A percentile compares a stretch with the other conserved stretches of the same genome.
phyloP scores from a whole-genome alignment of 371 early-diverging fungal species.

The Lichtheimia ornata region DNA sequence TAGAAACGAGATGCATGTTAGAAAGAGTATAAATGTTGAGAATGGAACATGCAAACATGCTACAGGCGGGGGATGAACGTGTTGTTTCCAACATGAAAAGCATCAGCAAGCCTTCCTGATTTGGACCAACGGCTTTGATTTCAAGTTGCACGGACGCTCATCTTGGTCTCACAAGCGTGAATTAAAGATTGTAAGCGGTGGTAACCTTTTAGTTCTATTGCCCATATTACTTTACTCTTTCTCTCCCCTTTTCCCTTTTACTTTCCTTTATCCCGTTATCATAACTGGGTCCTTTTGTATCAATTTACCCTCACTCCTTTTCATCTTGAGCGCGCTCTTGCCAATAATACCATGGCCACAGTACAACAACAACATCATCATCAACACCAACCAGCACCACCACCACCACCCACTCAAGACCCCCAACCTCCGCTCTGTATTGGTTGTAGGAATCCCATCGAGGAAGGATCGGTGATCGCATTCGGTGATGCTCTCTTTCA shows the following conservation, averaged over 20 bases:
- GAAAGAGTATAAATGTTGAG: neutral
- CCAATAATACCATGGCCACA: conserved; percentile 5
- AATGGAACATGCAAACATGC: no score
- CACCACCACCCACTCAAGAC: no score
- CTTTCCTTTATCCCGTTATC: neutral
- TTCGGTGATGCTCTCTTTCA: conserved; percentile 45
- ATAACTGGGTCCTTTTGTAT: neutral
- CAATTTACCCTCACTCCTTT: neutral
- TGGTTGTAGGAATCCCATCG: conserved; percentile 71
- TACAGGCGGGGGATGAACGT: neutral
- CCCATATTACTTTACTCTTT: neutral
- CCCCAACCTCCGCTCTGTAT: conserved; percentile 50
- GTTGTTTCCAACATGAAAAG: neutral
- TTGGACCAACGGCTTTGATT: conserved; percentile 7
- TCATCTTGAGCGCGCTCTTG: neutral
- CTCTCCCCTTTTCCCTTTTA: neutral
- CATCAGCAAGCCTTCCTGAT: conserved; percentile 4
- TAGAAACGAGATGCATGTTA: neutral
- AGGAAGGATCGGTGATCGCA: conserved; percentile 78
- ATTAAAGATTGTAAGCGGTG: conserved; percentile 4
- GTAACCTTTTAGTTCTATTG: neutral
- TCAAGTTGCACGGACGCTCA: conserved; percentile 9
- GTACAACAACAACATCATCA: conserved; percentile 2
- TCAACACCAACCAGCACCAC: no score
- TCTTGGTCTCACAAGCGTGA: conserved; percentile 1